Base-by-base conservation (phyloP, 2,329 filamentous ascomycete species). In the Dactylella cylindrospora region DNA sequence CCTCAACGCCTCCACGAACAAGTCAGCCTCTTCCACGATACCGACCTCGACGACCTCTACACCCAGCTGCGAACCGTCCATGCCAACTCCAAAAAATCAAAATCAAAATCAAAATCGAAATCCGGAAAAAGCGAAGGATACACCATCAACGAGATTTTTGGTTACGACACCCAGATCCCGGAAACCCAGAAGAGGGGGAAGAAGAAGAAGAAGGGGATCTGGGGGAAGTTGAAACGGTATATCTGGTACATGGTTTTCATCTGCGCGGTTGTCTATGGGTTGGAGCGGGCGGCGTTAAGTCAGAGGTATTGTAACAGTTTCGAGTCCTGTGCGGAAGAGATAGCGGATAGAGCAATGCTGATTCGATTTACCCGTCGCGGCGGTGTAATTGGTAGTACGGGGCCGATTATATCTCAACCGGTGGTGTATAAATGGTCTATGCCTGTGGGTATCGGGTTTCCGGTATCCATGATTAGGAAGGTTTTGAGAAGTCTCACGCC, bases 21-120 rank as follows among this genome's bases (percentile, higher is more conserved):
- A n/a, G n/a, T n/a, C n/a, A n/a, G n/a, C n/a, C n/a, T 43, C 2
- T 28, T 43, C 12, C 25, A 36, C 9, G 15, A 43, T n/a, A 20
- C 38, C 2, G 36, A 51, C 13, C 9, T 53, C 5, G 39, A 9
- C 9, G 39, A 43, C 10, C 13, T 43, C 8, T 53, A 31, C 13
- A 8, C 38, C 12, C n/a, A 17, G 7, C 25, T 53, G 13, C 19
- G 43, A 10, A 19, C n/a, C 7, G 19, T 51, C 7, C 38, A 36
- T 7, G 8, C 13, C 3, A 13, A 5, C 17, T n/a, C 8, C 17
- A 39, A 39, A 17, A 22, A 22, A 1, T 20, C 9, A 8, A 22
- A 22, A 1, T 20, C 9, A 8, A 12, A 19, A 20, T 10, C 7
- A 17, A 29, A 36, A 6, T 3, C 8, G 4, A n/a, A 3, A 19